Evolutionary conservation across 1,139 yeast species (phyloP).

Genomic region (Pichia sorboxylosa): DNA sequence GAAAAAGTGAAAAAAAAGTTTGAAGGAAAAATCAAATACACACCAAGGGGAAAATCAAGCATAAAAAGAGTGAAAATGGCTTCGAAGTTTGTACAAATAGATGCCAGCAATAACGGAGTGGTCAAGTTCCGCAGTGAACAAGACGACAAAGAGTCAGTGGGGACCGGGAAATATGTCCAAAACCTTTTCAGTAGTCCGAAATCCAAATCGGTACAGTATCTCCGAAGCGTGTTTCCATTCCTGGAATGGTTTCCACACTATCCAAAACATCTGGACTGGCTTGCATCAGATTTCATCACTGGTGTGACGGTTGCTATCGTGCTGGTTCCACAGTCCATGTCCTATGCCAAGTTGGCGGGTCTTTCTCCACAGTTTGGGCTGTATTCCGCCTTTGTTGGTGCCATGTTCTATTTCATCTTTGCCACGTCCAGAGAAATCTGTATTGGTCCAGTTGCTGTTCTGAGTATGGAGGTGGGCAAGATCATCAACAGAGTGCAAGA

Average conservation of each 20-base stretch:
- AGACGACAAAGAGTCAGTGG: too few species aligned
- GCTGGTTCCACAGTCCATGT: conserved; percentile 91
- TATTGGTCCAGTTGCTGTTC: conserved; percentile 95
- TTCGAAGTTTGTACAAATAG: too few species aligned
- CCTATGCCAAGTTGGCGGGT: conserved; percentile 82
- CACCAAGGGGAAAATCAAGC: too few species aligned
- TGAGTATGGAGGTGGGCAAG: conserved; percentile 79
- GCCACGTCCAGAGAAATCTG: conserved; percentile 95
- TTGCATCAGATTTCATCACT: conserved; percentile 73
- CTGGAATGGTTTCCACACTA: conserved; percentile 74
- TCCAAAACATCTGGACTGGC: conserved; percentile 52
- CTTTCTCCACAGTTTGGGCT: conserved; percentile 76
- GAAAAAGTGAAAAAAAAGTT: too few species aligned
- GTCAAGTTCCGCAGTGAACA: too few species aligned
- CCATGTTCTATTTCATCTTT: conserved; percentile 74
- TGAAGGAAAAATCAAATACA: too few species aligned
- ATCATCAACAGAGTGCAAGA: conserved; percentile 57
- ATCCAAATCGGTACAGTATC: conserved; percentile 31
- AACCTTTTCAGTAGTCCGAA: conserved; percentile 32
- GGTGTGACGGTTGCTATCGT: conserved; percentile 92
- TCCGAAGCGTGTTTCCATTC: conserved; percentile 65
- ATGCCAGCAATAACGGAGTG: too few species aligned
- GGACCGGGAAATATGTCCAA: too few species aligned
- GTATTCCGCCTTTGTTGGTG: conserved; percentile 88
- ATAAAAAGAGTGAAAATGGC: too few species aligned